Conservation (phyloP, 805 yeast species). For the Candida qinlingensis region DNA sequence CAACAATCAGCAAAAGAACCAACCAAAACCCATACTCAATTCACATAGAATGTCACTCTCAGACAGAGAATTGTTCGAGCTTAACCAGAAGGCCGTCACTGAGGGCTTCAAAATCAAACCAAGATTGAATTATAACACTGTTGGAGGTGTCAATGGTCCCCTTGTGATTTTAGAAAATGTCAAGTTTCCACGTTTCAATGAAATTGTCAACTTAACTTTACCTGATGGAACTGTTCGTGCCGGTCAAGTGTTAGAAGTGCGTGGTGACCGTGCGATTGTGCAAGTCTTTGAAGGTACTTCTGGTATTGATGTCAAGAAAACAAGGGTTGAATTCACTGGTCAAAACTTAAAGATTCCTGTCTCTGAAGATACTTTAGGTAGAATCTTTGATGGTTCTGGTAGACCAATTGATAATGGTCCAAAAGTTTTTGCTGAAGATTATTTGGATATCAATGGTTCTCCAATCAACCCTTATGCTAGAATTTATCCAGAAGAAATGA, state of each 20-base stretch:
- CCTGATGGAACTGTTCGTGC: conserved; percentile 95
- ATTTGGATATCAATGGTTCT: conserved; percentile 96
- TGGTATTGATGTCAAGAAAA: conserved; percentile 97
- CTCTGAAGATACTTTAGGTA: conserved; percentile 94
- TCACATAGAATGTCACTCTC: conserved; percentile 20
- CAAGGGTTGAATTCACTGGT: conserved; percentile 96
- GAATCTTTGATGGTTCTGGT: conserved; percentile 98
- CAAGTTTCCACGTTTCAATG: conserved; percentile 87
- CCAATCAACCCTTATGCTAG: conserved; percentile 98
- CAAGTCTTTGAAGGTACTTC: conserved; percentile 99
- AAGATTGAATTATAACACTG: conserved; percentile 89
- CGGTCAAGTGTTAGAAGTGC: conserved; percentile 97
- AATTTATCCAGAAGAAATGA: conserved; percentile 99
- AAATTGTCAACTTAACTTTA: conserved; percentile 91
- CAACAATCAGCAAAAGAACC: too few species aligned
- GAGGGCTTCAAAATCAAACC: conserved; percentile 91
- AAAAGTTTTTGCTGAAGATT: conserved; percentile 96
- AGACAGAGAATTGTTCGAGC: conserved; percentile 47
- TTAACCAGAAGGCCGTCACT: conserved; percentile 88
- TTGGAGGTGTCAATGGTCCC: conserved; percentile 98
- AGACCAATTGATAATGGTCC: conserved; percentile 98
- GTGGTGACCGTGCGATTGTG: conserved; percentile 95
- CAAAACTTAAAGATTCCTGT: conserved; percentile 89
- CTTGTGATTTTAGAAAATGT: conserved; percentile 85
- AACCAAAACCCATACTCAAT: not conserved